These are phyloP conservation scores for Sideroxylon spinosum DNA, from an alignment of 179 eudicot genomes.

Conservation along the genomic window DNA sequence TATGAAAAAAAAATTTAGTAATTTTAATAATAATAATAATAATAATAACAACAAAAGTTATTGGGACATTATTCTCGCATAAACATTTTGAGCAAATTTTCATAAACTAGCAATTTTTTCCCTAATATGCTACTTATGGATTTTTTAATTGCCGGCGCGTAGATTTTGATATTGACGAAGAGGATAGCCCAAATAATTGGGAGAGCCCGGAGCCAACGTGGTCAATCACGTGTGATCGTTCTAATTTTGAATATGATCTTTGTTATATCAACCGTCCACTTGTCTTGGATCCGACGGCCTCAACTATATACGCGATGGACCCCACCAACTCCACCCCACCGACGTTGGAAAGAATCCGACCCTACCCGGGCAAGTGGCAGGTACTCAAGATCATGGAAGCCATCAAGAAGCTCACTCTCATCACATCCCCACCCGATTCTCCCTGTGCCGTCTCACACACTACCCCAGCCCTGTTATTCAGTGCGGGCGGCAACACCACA, in stretches of 20 bases:
- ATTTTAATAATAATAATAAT: no score
- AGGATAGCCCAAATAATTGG: neutral
- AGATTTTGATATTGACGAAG: neutral
- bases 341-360: constrained; percentile 23
- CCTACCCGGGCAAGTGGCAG: constrained; percentile 43
- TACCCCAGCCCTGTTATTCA: no score
- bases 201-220: neutral
- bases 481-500: constrained; percentile 9
- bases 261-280: constrained; percentile 36
- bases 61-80: no score
- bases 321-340: constrained; percentile 19
- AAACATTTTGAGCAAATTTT: no score
- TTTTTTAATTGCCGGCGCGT: no score
- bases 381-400: constrained; percentile 16
- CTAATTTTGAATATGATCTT: constrained; percentile 32
- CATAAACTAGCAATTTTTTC: no score
- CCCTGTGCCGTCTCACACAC: no score
- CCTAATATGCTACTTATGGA: no score
- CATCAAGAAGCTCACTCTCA: constrained; percentile 22
- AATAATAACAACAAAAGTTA: no score
- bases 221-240: constrained; percentile 30
- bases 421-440: no score
- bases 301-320: constrained; percentile 26
- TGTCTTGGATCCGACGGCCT: constrained; percentile 29
- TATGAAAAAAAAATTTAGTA: no score